These are phyloP conservation scores for Dentipellis fragilis DNA, from an alignment of 768 basidiomycete genomes.

Conservation along the genomic window DNA sequence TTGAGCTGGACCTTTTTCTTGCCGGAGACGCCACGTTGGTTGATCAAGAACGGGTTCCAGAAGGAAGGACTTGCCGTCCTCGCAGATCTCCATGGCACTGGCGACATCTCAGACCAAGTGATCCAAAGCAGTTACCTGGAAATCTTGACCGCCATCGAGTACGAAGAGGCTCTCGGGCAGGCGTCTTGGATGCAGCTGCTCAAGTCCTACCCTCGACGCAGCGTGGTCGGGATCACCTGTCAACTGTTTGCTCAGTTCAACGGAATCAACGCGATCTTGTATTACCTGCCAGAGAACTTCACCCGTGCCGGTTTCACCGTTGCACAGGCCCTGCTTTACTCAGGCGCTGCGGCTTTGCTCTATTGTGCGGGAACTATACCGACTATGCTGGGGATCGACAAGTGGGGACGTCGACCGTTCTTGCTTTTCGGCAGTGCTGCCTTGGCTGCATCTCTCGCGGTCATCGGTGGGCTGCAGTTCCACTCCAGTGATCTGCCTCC, in stretches of 20 bases:
- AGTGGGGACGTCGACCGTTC: constrained; percentile 39
- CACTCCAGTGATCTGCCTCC: constrained; percentile 31
- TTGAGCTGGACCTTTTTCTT: constrained; percentile 37
- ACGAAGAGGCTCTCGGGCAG: constrained; percentile 28
- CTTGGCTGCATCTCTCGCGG: constrained; percentile 34
- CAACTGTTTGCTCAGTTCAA: constrained; percentile 46
- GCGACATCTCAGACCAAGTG: constrained; percentile 32
- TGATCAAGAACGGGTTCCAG: constrained; percentile 42
- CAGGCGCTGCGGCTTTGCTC: constrained; percentile 35
- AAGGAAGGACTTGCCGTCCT: constrained; percentile 40
- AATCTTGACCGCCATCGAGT: constrained; percentile 29
- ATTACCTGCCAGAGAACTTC: constrained; percentile 45
- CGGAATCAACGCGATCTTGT: constrained; percentile 48
- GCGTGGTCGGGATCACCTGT: constrained; percentile 40
- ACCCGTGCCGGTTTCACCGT: constrained; percentile 39
- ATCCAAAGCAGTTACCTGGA: constrained; percentile 36
- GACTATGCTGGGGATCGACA: constrained; percentile 44
- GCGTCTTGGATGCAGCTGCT: constrained; percentile 40
- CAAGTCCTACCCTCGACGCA: constrained; percentile 37
- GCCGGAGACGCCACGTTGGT: constrained; percentile 45
- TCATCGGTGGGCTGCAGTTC: constrained; percentile 44
- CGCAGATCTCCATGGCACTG: constrained; percentile 47
- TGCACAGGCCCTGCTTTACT: constrained; percentile 33
- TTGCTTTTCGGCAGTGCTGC: constrained; percentile 36
- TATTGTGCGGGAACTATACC: constrained; percentile 43